Percentiles rank a stretch among this genome's conserved stretches.
These are phyloP conservation scores for Candida quercuum DNA, from an alignment of 805 yeast genomes.

Conservation along the genomic window DNA sequence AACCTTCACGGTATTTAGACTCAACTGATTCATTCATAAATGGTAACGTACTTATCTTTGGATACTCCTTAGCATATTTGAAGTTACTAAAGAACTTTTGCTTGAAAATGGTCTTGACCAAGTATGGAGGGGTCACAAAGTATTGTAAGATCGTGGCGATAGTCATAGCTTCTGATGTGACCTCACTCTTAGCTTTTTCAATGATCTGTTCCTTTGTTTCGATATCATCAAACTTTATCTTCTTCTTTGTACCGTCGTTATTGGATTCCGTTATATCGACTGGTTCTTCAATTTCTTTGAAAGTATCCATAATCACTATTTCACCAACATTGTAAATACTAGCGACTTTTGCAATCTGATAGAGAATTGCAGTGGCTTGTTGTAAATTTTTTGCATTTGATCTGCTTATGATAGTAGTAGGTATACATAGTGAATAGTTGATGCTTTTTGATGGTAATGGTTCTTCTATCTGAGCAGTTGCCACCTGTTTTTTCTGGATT, in stretches of 20 bases:
- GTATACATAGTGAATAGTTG: slow-evolving; percentile 62
- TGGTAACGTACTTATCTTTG: slow-evolving; percentile 69
- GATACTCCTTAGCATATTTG: slow-evolving; percentile 61
- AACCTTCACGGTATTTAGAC: slow-evolving; percentile 58
- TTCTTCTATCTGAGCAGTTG: slow-evolving; percentile 1
- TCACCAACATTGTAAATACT: slow-evolving; percentile 68
- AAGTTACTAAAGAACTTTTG: slow-evolving; percentile 41
- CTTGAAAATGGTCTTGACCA: slow-evolving; percentile 60
- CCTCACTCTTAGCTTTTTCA: slow-evolving; percentile 11
- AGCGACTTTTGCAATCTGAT: slow-evolving; percentile 76
- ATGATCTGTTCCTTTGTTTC: slow-evolving; percentile 12
- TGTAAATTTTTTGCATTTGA: slow-evolving; percentile 58
- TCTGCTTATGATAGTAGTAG: slow-evolving; percentile 54
- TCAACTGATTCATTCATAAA: slow-evolving; percentile 47
- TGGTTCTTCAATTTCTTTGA: slow-evolving; percentile 20
- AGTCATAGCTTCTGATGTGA: slow-evolving; percentile 38
- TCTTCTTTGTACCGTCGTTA: slow-evolving; percentile 19
- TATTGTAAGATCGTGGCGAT: slow-evolving; percentile 71
- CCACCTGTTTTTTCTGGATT: slow-evolving; percentile 4
- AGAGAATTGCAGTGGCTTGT: slow-evolving; percentile 67
- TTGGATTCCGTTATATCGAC: slow-evolving; percentile 18
- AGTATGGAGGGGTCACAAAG: slow-evolving; percentile 81
- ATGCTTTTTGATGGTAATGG: slow-evolving; percentile 3
- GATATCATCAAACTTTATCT: slow-evolving; percentile 29
- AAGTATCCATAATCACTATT: slow-evolving; percentile 60